Base-by-base conservation (phyloP, 164 flowering plant genomes). In the Magnolia kwangsiensis region DNA sequence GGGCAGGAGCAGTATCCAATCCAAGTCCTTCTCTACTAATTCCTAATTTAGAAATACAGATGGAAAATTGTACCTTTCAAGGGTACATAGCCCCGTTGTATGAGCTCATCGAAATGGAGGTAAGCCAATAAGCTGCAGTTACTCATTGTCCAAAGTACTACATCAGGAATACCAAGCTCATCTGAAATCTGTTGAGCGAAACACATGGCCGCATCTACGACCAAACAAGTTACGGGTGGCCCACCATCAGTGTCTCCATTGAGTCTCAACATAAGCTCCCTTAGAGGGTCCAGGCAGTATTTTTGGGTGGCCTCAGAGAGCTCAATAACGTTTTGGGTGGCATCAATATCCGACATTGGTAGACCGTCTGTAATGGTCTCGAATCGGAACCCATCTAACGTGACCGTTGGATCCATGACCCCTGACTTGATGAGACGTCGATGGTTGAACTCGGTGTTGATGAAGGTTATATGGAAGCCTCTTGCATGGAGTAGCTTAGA, bases 351-450 rank as follows among this genome's bases (percentile, higher is more conserved):
- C 4, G 27, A 63, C 29, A 82, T 80, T 3, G 86, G 84, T 3
- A 87, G 81, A 19, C 90, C 89, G 50, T 86, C 90, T 1, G 88
- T 83, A 19, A 89, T 85, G 45, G 87, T 69, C 3, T 81, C 79
- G 70, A 86, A 87, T 0, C 76, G 78, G 71, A 89, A 89, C 27
- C 74, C 76, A 0, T 84, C 78, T 0, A 80, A 31, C 51, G 78
- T 86, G 8, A 55, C 72, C 10, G 85, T 71, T 6, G 84, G 55
- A 68, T 27, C 7, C 19, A 76, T 75, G 19, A 80, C 75, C 5
- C 88, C 89, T 0, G 50, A 3, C n/a, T 7, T 1, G 50, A 68
- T 27, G 49, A 68, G 71, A 1, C 49, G 71, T 29, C 6, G 21
- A 2, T 68, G 71, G 67, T 74, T 86, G 84, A 45, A 84, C 16